A percentile compares a stretch with the other conserved stretches of the same genome.
Conservation (phyloP, 257 asterid species). For the Datura wrightii region DNA sequence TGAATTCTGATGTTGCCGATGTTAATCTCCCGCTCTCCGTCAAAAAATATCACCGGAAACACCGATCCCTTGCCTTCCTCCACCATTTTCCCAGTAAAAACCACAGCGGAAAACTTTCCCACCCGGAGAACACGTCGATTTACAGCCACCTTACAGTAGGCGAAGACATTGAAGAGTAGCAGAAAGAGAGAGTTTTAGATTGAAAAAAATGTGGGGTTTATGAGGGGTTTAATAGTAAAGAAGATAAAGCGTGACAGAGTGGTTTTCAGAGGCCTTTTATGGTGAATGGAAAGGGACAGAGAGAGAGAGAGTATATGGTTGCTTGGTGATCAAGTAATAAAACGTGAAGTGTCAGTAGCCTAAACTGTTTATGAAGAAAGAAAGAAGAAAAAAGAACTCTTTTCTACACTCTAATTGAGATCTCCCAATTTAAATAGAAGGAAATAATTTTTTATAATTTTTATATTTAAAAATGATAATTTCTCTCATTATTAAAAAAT, state of each 20-base stretch:
- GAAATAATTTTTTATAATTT: too few relatives aligned
- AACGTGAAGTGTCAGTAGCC: background rate
- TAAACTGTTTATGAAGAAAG: slow-evolving; percentile 7
- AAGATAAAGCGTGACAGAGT: background rate
- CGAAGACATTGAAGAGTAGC: slow-evolving; percentile 74
- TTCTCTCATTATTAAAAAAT: too few relatives aligned
- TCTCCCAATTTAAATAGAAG: too few relatives aligned
- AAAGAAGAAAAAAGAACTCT: too few relatives aligned
- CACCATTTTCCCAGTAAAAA: slow-evolving; percentile 67
- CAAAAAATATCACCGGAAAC: slow-evolving; percentile 78
- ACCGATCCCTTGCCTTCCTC: slow-evolving; percentile 48
- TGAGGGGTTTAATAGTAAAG: slow-evolving; percentile 8
- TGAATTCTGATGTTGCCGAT: slow-evolving; percentile 62
- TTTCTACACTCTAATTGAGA: too few relatives aligned
- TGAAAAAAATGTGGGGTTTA: background rate
- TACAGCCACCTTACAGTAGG: background rate
- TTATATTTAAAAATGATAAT: too few relatives aligned
- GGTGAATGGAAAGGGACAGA: slow-evolving; percentile 1
- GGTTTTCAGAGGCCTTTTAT: background rate
- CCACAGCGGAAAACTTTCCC: background rate
- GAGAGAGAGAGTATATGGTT: background rate
- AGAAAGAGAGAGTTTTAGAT: background rate
- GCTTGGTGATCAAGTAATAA: slow-evolving; percentile 19
- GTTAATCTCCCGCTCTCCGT: slow-evolving; percentile 76
- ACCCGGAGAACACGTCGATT: background rate